phyloP scores from a whole-genome alignment of 768 basidiomycete genomes.

The Filobasidium floriforme region DNA sequence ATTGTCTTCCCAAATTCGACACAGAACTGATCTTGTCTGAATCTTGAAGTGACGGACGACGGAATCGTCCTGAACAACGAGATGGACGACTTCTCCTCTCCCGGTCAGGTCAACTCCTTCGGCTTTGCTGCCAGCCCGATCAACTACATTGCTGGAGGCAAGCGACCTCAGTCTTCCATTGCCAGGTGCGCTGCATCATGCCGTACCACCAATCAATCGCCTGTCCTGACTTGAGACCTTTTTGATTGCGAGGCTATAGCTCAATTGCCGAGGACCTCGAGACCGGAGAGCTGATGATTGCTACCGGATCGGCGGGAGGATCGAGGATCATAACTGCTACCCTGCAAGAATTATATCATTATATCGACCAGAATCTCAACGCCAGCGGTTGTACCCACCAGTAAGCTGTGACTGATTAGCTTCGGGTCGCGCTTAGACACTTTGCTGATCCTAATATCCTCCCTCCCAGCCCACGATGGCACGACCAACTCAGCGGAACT shows the following conservation, averaged over 20 bases:
- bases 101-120: slow-evolving; percentile 38
- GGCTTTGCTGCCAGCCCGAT: slow-evolving; percentile 46
- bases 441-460: slow-evolving; percentile 13
- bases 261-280: slow-evolving; percentile 46
- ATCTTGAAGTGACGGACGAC: slow-evolving; percentile 30
- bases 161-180: slow-evolving; percentile 44
- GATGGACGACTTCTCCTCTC: slow-evolving; percentile 40
- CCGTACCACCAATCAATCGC: too few species aligned
- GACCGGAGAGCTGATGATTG: slow-evolving; percentile 44
- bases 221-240: too few species aligned
- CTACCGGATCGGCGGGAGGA: slow-evolving; percentile 47
- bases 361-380: slow-evolving; percentile 43
- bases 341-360: slow-evolving; percentile 45
- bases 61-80: slow-evolving; percentile 40
- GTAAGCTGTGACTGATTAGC: background rate
- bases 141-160: slow-evolving; percentile 45
- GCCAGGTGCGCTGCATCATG: too few species aligned
- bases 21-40: background rate
- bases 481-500: slow-evolving; percentile 34
- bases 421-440: background rate
- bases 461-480: slow-evolving; percentile 31
- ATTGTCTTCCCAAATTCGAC: background rate
- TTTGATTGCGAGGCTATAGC: too few species aligned
- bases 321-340: slow-evolving; percentile 47
- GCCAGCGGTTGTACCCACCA: slow-evolving; percentile 13